Percentiles rank a stretch among this genome's conserved stretches.
Conservation (phyloP, 305 asterid species). For the Fraxinus latifolia region DNA sequence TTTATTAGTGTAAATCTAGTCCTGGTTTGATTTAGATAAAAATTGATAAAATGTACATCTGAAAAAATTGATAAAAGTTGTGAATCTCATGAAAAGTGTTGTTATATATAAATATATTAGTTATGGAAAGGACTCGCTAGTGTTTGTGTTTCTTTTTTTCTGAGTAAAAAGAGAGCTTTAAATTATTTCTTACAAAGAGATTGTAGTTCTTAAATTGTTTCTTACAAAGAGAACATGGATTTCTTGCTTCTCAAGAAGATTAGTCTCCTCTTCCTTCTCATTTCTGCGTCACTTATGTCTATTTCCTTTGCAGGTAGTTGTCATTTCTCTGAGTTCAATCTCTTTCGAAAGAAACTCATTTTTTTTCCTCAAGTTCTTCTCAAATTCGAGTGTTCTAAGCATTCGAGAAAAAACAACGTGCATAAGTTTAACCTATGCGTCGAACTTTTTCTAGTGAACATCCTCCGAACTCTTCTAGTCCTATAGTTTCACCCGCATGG, state of each 20-base stretch:
- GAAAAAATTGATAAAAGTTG: background rate
- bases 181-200: background rate
- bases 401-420: background rate
- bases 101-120: no score
- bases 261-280: conserved; percentile 41
- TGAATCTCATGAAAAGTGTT: background rate
- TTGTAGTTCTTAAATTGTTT: background rate
- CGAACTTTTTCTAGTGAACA: background rate
- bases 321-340: background rate
- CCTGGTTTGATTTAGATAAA: background rate
- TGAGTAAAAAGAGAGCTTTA: conserved; percentile 3
- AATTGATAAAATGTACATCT: no score
- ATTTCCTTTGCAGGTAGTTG: conserved; percentile 41
- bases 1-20: background rate
- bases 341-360: background rate
- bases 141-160: conserved; percentile 3
- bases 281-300: conserved; percentile 35
- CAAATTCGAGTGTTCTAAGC: background rate
- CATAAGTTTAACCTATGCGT: background rate
- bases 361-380: background rate
- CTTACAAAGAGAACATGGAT: conserved; percentile 18
- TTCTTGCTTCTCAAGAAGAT: conserved; percentile 36
- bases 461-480: no score
- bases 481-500: no score
- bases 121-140: conserved; percentile 20